Evolutionary conservation across 2,329 filamentous ascomycete species (phyloP).

Genomic region (Cytospora schulzeri): DNA sequence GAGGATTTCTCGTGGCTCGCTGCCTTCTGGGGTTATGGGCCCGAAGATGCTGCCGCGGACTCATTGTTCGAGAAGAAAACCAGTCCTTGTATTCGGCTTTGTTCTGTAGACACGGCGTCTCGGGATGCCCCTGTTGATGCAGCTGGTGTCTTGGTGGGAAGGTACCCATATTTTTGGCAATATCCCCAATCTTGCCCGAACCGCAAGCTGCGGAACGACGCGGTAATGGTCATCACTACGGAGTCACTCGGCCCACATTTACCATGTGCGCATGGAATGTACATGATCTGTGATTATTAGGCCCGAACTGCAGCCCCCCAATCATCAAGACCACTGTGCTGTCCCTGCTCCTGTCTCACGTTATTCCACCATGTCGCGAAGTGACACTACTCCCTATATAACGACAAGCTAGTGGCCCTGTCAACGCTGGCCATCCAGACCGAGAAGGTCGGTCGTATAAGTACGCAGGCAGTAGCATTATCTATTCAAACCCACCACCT

Average conservation of each 20-base stretch:
- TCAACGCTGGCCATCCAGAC: neutral
- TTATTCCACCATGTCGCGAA: neutral
- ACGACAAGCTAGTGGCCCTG: neutral
- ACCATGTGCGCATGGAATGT: neutral
- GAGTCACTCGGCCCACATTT: conserved; percentile 1
- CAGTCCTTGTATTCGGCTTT: neutral
- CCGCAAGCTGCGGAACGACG: conserved; percentile 10
- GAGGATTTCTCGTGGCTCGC: neutral
- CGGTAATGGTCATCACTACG: conserved; percentile 6
- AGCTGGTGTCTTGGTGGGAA: conserved; percentile 1
- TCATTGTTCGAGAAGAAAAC: neutral
- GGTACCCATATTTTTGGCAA: conserved; percentile 2
- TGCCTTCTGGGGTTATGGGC: neutral
- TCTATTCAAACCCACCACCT: neutral
- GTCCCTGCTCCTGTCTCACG: neutral
- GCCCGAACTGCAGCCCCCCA: neutral
- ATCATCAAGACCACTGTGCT: neutral
- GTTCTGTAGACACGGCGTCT: neutral
- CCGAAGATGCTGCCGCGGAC: neutral
- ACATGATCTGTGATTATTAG: neutral
- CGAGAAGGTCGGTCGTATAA: conserved; percentile 7
- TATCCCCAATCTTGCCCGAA: conserved; percentile 12
- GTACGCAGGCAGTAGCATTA: neutral
- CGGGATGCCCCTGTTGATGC: neutral
- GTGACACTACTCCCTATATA: neutral